Base-by-base conservation (phyloP, 2,329 filamentous ascomycete genomes). In the Ilyonectria sp. region DNA sequence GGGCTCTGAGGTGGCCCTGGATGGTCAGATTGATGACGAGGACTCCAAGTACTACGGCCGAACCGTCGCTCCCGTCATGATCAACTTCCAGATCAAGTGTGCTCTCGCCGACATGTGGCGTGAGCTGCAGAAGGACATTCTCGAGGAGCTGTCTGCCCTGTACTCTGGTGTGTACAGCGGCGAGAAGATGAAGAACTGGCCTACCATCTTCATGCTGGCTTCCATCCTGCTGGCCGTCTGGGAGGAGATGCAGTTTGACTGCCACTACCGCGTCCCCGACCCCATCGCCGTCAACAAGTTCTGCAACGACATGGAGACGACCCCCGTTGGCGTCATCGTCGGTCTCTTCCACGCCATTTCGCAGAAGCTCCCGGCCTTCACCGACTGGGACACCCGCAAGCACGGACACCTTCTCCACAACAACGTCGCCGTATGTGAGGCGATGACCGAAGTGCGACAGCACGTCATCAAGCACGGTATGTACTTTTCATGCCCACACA, bases 211-310 rank as follows among this genome's bases (percentile, higher is more conserved):
- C 87, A 97, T 98, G 89, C 87, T 98, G 63, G 95, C 95, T 10
- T 95, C 94, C 5, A 96, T 98, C 70, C 89, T 98, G 37, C 87
- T 98, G 54, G 94, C 94, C 11, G 94, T 98, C 21, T 98, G 95
- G 95, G 95, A 98, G 81, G 93, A 97, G 87, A 98, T 98, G 91
- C 95, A 98, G 81, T 98, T 98, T 78, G 95, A 98, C 84, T 97
- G 93, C 87, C 94, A 97, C 84, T 98, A 97, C 87, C 93, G 95
- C 59, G 92, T 97, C 4, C 94, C 93, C 5, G 95, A 98, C 79
- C 88, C 92, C 60, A 87, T 89, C 56, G 92, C 93, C 6, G 95
- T 97, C 69, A 91, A 95, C 78, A 97, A 97, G 84, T 98, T 98
- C 87, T 98, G 95, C 86, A 90, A 86, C 65, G 95, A 98, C 79